phyloP scores from a whole-genome alignment of 2,329 filamentous ascomycete species.

The Penicillium occitanis region DNA sequence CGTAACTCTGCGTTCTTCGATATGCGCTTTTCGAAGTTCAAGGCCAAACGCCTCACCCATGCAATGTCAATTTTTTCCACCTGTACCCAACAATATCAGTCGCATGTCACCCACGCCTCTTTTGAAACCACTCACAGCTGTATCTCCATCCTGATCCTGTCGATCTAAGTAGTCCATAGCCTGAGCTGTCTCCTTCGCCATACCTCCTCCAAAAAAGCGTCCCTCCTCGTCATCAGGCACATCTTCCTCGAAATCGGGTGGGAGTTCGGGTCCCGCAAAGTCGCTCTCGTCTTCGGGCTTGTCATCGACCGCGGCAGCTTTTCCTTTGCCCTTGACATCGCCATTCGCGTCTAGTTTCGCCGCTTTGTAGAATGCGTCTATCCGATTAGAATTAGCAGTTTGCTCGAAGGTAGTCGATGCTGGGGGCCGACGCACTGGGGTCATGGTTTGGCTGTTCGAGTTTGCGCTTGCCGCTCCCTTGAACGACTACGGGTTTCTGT shows the following conservation, averaged over 20 bases:
- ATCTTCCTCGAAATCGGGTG: constrained; percentile 59
- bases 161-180: constrained; percentile 86
- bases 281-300: constrained; percentile 48
- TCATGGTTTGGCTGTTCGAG: constrained; percentile 53
- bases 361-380: constrained; percentile 60
- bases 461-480: constrained; percentile 56
- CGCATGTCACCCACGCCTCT: background rate
- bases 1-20: constrained; percentile 86
- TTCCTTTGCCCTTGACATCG: constrained; percentile 51
- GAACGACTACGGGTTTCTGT: constrained; percentile 50
- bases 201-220: constrained; percentile 90
- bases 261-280: constrained; percentile 55
- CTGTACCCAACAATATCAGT: constrained; percentile 22
- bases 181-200: constrained; percentile 75
- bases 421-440: constrained; percentile 42
- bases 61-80: constrained; percentile 76
- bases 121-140: constrained; percentile 36
- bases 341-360: constrained; percentile 54
- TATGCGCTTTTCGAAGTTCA: constrained; percentile 88
- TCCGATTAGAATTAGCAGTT: constrained; percentile 22
- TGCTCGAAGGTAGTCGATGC: constrained; percentile 1
- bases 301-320: constrained; percentile 49
- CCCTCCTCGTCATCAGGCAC: constrained; percentile 81
- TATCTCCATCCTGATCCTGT: constrained; percentile 56
- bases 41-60: constrained; percentile 78